phyloP scores from a whole-genome alignment of 2,329 filamentous ascomycete species.

The Fusarium anguioides region DNA sequence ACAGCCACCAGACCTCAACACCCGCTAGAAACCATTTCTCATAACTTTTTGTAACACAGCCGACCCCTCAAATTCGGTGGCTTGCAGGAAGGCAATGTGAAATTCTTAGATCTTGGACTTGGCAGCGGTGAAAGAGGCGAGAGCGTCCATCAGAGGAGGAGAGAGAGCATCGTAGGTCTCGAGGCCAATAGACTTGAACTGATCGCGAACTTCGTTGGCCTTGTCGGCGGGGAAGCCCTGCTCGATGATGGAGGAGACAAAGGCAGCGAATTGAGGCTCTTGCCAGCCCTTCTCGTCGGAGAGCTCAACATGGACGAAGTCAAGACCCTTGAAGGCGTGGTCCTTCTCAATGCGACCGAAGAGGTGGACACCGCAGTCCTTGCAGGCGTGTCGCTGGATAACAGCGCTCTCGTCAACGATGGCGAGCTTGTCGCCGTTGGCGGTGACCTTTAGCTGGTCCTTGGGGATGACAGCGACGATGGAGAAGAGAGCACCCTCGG shows the following conservation, averaged over 20 bases:
- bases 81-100: background rate
- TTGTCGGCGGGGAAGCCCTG: constrained; percentile 68
- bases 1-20: constrained; percentile 17
- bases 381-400: constrained; percentile 72
- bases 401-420: constrained; percentile 66
- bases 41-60: constrained; percentile 21
- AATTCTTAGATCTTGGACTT: constrained; percentile 48
- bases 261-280: constrained; percentile 76
- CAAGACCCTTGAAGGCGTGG: constrained; percentile 75
- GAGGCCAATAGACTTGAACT: constrained; percentile 65
- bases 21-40: constrained; percentile 8
- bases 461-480: constrained; percentile 70
- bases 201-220: constrained; percentile 65
- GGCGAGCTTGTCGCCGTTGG: constrained; percentile 67
- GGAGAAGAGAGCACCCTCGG: constrained; percentile 70
- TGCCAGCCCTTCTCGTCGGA: constrained; percentile 73
- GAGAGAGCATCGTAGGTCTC: constrained; percentile 72
- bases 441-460: constrained; percentile 65
- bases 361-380: constrained; percentile 69
- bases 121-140: constrained; percentile 67
- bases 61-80: background rate
- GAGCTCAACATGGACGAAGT: constrained; percentile 75
- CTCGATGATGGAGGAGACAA: constrained; percentile 75
- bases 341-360: constrained; percentile 73
- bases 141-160: constrained; percentile 71